These are phyloP conservation scores for Fusarium denticulatum DNA, from an alignment of 2,329 filamentous ascomycete genomes.

Conservation along the genomic window DNA sequence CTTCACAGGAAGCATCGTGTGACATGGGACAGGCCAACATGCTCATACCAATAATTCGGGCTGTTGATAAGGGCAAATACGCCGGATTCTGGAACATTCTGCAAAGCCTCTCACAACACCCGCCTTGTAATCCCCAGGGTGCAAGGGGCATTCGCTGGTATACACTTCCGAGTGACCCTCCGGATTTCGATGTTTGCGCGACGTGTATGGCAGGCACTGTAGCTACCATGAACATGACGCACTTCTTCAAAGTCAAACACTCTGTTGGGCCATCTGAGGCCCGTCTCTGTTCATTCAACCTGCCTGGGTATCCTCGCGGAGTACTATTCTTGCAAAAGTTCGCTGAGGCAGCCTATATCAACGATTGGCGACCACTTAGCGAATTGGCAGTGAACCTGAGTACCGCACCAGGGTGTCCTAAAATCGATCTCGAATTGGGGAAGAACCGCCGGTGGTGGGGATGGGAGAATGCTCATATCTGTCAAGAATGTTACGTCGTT, in stretches of 20 bases:
- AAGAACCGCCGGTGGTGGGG: neutral
- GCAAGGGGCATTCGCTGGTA: neutral
- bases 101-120: neutral
- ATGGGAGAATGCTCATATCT: neutral
- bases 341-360: neutral
- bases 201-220: neutral
- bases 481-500: neutral
- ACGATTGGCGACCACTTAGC: neutral
- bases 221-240: neutral
- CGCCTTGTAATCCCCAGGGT: neutral
- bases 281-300: neutral
- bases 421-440: neutral
- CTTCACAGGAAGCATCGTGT: neutral
- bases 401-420: neutral
- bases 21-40: neutral
- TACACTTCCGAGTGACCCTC: neutral
- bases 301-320: neutral
- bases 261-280: neutral
- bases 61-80: neutral
- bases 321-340: neutral
- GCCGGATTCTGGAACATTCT: neutral
- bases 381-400: neutral
- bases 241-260: neutral
- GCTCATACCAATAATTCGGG: neutral
- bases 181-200: neutral